Evolutionary conservation across 371 early-diverging fungal species (phyloP).

Genomic region (Mucor piriformis): DNA sequence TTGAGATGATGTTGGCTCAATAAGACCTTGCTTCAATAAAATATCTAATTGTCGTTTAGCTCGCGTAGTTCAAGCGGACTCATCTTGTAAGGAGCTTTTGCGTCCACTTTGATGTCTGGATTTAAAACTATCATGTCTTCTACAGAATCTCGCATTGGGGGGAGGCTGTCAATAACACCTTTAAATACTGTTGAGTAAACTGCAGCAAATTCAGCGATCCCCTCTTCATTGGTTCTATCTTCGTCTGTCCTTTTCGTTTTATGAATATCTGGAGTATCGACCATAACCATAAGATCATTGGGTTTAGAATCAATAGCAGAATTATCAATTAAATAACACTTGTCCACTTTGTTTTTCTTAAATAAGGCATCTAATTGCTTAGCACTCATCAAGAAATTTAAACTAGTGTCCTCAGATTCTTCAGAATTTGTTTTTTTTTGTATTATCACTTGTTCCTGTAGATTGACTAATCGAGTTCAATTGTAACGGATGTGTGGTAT

Average conservation of each 20-base stretch:
- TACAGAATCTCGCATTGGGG: constrained; percentile 6
- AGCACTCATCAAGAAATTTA: not conserved
- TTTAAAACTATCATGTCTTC: constrained; percentile 27
- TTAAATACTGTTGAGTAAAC: constrained; percentile 3
- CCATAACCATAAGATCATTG: not conserved
- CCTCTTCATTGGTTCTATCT: not conserved
- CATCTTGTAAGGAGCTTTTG: constrained; percentile 29
- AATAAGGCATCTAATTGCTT: constrained; percentile 1
- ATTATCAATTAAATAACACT: not conserved
- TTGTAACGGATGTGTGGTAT: not conserved
- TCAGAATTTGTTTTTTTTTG: not conserved
- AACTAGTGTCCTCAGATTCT: not conserved
- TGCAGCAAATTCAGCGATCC: not conserved
- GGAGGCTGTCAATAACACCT: constrained; percentile 1
- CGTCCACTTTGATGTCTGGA: constrained; percentile 15
- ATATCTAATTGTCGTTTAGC: constrained; percentile 36
- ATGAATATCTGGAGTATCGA: not conserved
- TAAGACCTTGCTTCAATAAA: constrained; percentile 18
- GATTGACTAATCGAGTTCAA: not conserved
- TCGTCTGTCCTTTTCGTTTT: not conserved
- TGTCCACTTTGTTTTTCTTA: not conserved
- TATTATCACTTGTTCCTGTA: not conserved
- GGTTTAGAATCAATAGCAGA: not conserved
- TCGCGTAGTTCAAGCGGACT: constrained; percentile 34
- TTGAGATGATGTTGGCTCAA: constrained; percentile 32